Evolutionary conservation across 805 yeast genomes (phyloP).

Genomic region (Jamesozyma gamospora): DNA sequence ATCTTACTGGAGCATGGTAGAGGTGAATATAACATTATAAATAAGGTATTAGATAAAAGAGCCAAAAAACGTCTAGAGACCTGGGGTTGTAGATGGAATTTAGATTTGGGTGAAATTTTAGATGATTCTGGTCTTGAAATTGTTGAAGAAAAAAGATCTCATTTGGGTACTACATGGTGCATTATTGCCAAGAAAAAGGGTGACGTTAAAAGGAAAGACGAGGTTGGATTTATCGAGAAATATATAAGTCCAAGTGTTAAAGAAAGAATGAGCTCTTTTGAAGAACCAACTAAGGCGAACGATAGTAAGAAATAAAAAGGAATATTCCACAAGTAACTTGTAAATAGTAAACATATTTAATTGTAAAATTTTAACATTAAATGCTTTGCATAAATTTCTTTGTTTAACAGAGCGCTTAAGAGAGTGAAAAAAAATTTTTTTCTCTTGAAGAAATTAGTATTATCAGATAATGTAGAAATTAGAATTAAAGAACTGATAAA

Average conservation of each 20-base stretch:
- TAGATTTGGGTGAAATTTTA: constrained; percentile 81
- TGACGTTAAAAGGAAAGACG: constrained; percentile 40
- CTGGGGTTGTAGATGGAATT: constrained; percentile 98
- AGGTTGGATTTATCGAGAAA: constrained; percentile 41
- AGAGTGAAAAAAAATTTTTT: no score
- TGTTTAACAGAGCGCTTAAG: no score
- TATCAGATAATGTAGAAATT: no score
- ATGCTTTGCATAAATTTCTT: no score
- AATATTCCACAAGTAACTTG: neutral
- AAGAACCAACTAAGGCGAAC: neutral
- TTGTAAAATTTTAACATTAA: no score
- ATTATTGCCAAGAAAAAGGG: constrained; percentile 67
- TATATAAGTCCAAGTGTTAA: constrained; percentile 35
- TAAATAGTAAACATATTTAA: neutral
- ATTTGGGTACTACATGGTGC: constrained; percentile 90
- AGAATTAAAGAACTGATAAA: no score
- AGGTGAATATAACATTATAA: constrained; percentile 68
- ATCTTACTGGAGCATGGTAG: constrained; percentile 89
- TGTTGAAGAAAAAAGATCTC: constrained; percentile 69
- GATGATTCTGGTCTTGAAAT: constrained; percentile 78
- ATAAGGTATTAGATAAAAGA: constrained; percentile 68
- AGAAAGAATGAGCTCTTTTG: constrained; percentile 11
- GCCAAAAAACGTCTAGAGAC: constrained; percentile 74
- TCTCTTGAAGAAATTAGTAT: no score
- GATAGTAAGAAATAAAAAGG: neutral